phyloP scores from a whole-genome alignment of 2,329 filamentous ascomycete genomes.

The Alternaria atra region DNA sequence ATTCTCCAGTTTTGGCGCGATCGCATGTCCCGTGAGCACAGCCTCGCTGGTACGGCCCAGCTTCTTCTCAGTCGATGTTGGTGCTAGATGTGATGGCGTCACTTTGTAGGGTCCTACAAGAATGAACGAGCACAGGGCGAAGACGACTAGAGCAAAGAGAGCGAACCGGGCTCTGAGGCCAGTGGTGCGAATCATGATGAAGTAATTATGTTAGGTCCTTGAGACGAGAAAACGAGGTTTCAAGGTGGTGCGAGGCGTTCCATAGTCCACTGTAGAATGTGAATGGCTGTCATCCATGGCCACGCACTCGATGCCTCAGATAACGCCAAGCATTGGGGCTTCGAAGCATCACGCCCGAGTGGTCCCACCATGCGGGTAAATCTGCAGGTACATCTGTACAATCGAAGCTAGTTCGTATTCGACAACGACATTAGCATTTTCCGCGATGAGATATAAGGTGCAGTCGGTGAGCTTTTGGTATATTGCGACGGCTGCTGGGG shows the following conservation, averaged over 20 bases:
- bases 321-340: constrained; percentile 23
- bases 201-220: neutral
- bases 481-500: constrained; percentile 34
- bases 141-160: constrained; percentile 61
- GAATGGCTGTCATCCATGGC: constrained; percentile 5
- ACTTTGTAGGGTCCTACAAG: constrained; percentile 67
- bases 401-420: constrained; percentile 13
- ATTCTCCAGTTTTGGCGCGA: constrained; percentile 83
- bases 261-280: constrained; percentile 9
- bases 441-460: constrained; percentile 8
- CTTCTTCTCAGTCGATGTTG: constrained; percentile 24
- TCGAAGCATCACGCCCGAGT: constrained; percentile 15
- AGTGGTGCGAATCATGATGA: constrained; percentile 40
- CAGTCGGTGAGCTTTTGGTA: constrained; percentile 29
- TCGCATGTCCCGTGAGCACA: constrained; percentile 71
- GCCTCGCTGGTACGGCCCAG: constrained; percentile 34
- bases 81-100: constrained; percentile 39
- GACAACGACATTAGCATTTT: constrained; percentile 6
- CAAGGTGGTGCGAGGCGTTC: neutral
- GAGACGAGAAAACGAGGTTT: neutral
- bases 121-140: constrained; percentile 66
- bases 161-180: constrained; percentile 49
- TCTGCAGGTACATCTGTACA: constrained; percentile 16
- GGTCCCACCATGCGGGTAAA: constrained; percentile 17
- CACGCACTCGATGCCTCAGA: constrained; percentile 20